Evolutionary conservation across 176 grass and related monocot genomes (phyloP), one percentile per base, ranked within the genome.

Genomic region (Zizania latifolia): DNA sequence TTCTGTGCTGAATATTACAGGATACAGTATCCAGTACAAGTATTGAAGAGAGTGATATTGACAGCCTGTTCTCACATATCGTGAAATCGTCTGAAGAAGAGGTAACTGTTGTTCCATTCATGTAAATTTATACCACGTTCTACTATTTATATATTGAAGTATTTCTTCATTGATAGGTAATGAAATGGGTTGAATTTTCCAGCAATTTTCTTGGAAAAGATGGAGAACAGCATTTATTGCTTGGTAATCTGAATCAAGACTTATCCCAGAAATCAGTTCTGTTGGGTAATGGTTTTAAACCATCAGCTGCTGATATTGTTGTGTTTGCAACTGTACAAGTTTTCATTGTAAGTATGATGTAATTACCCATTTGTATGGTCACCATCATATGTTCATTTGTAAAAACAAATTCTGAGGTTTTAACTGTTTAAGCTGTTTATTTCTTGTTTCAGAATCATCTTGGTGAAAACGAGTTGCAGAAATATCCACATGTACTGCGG

Each of bases 261-360:
- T 56, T 99, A 82, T 82, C 85, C 59, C 91, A 87, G 62, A 99
- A 79, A 63, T 86, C 89, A 29, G 89, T 99, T 60, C 55, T 94
- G 33, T 48, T 94, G 40, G 86, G 76, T 50, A 63, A 63, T 65
- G 89, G 91, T 40, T 86, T 92, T 40, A 79, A 81, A 58, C 84
- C 79, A 26, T 94, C 91, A 36, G 84, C 46, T 79, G 89, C 95
- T 73, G 91, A 94, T 64, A 90, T 94, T 64, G 81, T 90, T 74
- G 89, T 94, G 78, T 89, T 88, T 77, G 69, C 95, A 65, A 36
- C 86, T 17, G 30, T 99, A 39, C 84, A 92, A 31, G 36, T 26
- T 84, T 86, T 85, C 63, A 39, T 94, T 86, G 92, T 96, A 89
- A 23, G 75, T 68, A 70, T 72, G 30, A 39, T 75, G 16, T 74